Percentiles rank a stretch among this genome's conserved stretches.
These are phyloP conservation scores for Pyrenophora teres DNA, from an alignment of 2,329 filamentous ascomycete species.

Conservation along the genomic window DNA sequence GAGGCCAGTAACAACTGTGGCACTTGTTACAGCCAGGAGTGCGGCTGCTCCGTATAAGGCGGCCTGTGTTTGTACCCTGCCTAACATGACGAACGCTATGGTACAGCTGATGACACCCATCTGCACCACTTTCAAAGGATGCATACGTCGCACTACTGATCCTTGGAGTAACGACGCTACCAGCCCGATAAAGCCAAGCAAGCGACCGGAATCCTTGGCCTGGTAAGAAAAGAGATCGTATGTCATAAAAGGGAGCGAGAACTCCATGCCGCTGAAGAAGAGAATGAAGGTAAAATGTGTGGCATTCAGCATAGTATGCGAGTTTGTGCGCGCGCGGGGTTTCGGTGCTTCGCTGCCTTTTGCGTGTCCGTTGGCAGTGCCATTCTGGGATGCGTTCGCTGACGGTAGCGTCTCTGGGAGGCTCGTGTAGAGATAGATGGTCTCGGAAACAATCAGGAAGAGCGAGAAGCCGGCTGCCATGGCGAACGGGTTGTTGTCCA, in stretches of 20 bases:
- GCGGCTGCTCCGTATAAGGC: conserved; percentile 82
- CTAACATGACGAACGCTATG: conserved; percentile 78
- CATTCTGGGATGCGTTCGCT: conserved; percentile 24
- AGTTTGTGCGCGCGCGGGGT: conserved; percentile 69
- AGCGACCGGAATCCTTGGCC: conserved; percentile 77
- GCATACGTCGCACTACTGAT: conserved; percentile 82
- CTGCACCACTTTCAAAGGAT: conserved; percentile 79
- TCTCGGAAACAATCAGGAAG: conserved; percentile 82
- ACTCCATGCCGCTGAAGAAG: conserved; percentile 98
- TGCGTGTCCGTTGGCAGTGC: conserved; percentile 25
- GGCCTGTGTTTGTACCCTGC: conserved; percentile 67
- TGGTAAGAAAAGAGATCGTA: conserved; percentile 88
- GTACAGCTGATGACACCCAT: conserved; percentile 79
- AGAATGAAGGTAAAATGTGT: conserved; percentile 91
- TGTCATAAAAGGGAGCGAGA: conserved; percentile 95
- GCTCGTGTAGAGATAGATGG: conserved; percentile 79
- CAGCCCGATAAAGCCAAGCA: conserved; percentile 89
- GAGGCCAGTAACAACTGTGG: conserved; percentile 90
- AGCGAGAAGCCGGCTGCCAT: conserved; percentile 89
- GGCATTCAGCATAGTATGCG: conserved; percentile 78
- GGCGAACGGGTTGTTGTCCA: conserved; percentile 90
- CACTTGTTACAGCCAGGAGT: conserved; percentile 84
- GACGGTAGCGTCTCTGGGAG: conserved; percentile 85
- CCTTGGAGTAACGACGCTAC: conserved; percentile 92
- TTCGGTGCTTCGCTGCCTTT: conserved; percentile 24